phyloP scores from a whole-genome alignment of 2,329 filamentous ascomycete species.

The Hypocrella siamensis region DNA sequence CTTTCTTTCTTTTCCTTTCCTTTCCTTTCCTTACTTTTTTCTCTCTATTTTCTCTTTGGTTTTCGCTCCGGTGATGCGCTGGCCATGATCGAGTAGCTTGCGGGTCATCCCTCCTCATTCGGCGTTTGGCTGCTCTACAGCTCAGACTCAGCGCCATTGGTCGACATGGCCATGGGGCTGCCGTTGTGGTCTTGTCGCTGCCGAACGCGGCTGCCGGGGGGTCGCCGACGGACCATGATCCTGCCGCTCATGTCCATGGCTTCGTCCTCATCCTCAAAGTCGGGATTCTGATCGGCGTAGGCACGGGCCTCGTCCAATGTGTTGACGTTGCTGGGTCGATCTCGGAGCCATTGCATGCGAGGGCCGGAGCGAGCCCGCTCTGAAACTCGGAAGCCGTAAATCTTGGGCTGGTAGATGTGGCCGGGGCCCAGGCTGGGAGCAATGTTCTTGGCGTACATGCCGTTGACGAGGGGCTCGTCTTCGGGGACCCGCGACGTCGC shows the following conservation, averaged over 20 bases:
- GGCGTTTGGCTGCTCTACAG: conserved; percentile 18
- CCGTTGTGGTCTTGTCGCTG: conserved; percentile 33
- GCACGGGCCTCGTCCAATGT: conserved; percentile 68
- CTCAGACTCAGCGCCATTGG: conserved; percentile 42
- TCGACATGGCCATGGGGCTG: conserved; percentile 40
- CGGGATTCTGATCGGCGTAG: conserved; percentile 35
- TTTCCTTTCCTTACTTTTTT: no score
- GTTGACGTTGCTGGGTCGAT: conserved; percentile 62
- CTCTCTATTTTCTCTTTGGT: no score
- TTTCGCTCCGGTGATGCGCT: no score
- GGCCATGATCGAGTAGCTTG: not conserved
- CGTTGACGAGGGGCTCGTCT: conserved; percentile 54
- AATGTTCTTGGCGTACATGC: conserved; percentile 73
- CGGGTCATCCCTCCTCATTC: not conserved
- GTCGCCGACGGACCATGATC: conserved; percentile 25
- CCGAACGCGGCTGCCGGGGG: conserved; percentile 21
- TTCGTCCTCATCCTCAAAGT: conserved; percentile 45
- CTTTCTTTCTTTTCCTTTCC: no score
- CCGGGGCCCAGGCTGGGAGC: conserved; percentile 69
- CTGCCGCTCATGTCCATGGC: conserved; percentile 27
- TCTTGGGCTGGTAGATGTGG: conserved; percentile 84
- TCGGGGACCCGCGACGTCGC: conserved; percentile 17
- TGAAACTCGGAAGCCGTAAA: conserved; percentile 92
- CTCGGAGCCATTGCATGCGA: conserved; percentile 90
- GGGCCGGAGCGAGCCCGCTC: conserved; percentile 82